These are phyloP conservation scores for Ceratobasidium sp. DNA, from an alignment of 1,284 basidiomycete species.

Conservation along the genomic window DNA sequence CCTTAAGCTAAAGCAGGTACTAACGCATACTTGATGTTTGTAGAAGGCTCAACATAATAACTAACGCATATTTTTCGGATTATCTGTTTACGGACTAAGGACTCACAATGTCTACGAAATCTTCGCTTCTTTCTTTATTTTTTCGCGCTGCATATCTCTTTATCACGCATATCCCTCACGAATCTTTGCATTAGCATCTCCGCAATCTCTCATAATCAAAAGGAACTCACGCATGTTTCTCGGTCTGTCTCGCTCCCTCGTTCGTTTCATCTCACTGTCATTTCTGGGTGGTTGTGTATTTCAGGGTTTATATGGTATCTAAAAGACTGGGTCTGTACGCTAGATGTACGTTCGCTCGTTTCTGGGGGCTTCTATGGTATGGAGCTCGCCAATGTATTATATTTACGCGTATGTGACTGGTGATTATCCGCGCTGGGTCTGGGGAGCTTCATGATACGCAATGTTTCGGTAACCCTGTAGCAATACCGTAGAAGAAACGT, in stretches of 20 bases:
- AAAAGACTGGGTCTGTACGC: too few species aligned
- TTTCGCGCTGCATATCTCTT: slow-evolving; percentile 2
- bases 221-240: slow-evolving; percentile 15
- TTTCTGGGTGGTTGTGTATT: too few species aligned
- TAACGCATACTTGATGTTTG: not conserved
- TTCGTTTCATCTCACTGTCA: slow-evolving; percentile 38
- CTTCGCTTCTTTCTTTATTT: slow-evolving; percentile 4
- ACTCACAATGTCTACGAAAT: slow-evolving; percentile 4
- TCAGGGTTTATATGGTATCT: too few species aligned
- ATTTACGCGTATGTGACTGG: too few species aligned
- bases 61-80: slow-evolving; percentile 27
- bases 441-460: too few species aligned
- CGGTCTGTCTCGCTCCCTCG: not conserved
- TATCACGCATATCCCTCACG: slow-evolving; percentile 10
- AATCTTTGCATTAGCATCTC: slow-evolving; percentile 3
- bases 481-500: too few species aligned
- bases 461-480: too few species aligned
- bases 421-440: too few species aligned
- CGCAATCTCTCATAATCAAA: slow-evolving; percentile 14
- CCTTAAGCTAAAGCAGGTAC: not conserved
- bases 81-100: slow-evolving; percentile 42
- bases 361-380: too few species aligned
- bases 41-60: slow-evolving; percentile 45
- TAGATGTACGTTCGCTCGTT: too few species aligned
- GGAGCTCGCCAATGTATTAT: too few species aligned